These are phyloP conservation scores for Botryosphaeria dothidea DNA, from an alignment of 2,329 filamentous ascomycete species.

Conservation along the genomic window DNA sequence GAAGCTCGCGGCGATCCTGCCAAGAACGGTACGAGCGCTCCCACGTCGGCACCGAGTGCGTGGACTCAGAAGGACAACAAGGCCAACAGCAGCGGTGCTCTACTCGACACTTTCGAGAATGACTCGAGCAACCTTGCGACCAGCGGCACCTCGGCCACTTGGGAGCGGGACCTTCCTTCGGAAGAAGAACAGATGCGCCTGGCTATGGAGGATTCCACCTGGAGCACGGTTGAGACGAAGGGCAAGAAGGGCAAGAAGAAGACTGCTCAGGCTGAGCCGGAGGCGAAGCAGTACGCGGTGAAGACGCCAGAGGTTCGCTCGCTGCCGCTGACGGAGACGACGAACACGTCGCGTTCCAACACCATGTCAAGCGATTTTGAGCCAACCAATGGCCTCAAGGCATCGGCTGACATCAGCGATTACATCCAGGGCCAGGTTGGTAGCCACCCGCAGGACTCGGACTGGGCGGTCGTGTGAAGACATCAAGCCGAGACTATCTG, in stretches of 20 bases:
- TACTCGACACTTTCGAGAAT: slow-evolving; percentile 54
- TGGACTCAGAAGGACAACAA: slow-evolving; percentile 49
- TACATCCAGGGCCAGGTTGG: slow-evolving; percentile 16
- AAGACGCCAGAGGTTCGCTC: slow-evolving; percentile 35
- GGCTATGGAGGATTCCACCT: slow-evolving; percentile 55
- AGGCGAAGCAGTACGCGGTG: slow-evolving; percentile 30
- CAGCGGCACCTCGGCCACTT: slow-evolving; percentile 45
- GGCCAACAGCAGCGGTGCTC: slow-evolving; percentile 27
- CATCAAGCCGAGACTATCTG: not conserved
- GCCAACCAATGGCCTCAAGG: slow-evolving; percentile 3
- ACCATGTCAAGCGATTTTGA: slow-evolving; percentile 17
- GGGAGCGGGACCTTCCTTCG: slow-evolving; percentile 51
- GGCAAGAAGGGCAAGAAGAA: slow-evolving; percentile 59
- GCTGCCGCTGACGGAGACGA: slow-evolving; percentile 37
- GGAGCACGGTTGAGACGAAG: slow-evolving; percentile 60
- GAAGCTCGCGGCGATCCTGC: slow-evolving; percentile 79
- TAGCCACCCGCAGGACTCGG: slow-evolving; percentile 38
- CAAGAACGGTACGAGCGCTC: slow-evolving; percentile 68
- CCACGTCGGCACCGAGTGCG: slow-evolving; percentile 53
- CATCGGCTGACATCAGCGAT: slow-evolving; percentile 10
- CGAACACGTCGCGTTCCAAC: slow-evolving; percentile 19
- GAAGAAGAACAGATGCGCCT: slow-evolving; percentile 63
- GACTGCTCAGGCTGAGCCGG: slow-evolving; percentile 32
- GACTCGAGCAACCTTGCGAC: slow-evolving; percentile 38
- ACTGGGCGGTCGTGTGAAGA: slow-evolving; percentile 42